These are phyloP conservation scores for Lentinula guzmanii DNA, from an alignment of 768 basidiomycete genomes.

Conservation along the genomic window DNA sequence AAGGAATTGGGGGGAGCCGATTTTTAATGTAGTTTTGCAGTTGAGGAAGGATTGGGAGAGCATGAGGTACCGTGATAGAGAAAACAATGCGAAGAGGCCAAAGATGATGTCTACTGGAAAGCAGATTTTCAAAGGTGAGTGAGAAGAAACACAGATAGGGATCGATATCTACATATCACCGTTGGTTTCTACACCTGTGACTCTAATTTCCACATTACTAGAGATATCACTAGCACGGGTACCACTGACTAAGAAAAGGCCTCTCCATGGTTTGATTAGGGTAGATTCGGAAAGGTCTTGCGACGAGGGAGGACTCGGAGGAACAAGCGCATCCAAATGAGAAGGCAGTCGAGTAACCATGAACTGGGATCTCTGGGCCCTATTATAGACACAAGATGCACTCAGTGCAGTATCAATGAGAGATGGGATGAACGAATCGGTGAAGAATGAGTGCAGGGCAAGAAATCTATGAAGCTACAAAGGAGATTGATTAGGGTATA, in stretches of 20 bases:
- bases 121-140: not conserved
- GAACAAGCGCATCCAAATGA: conserved; percentile 51
- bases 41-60: conserved; percentile 28
- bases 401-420: not conserved
- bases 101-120: conserved; percentile 38
- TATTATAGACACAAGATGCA: not conserved
- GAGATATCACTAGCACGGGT: conserved; percentile 40
- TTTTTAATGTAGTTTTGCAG: not conserved
- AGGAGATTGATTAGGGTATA: not conserved
- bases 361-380: not conserved
- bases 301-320: conserved; percentile 30
- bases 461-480: not conserved
- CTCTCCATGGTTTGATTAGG: conserved; percentile 48
- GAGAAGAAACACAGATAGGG: not conserved
- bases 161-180: conserved; percentile 56
- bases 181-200: conserved; percentile 65
- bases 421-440: not conserved
- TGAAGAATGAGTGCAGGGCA: not conserved
- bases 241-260: conserved; percentile 45
- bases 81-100: conserved; percentile 46
- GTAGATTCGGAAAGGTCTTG: not conserved
- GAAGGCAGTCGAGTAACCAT: conserved; percentile 64
- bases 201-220: conserved; percentile 45
- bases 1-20: conserved; percentile 23
- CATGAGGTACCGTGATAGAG: conserved; percentile 34